phyloP scores from a whole-genome alignment of 2,329 filamentous ascomycete species.

The Chaetomiaceae sp. region DNA sequence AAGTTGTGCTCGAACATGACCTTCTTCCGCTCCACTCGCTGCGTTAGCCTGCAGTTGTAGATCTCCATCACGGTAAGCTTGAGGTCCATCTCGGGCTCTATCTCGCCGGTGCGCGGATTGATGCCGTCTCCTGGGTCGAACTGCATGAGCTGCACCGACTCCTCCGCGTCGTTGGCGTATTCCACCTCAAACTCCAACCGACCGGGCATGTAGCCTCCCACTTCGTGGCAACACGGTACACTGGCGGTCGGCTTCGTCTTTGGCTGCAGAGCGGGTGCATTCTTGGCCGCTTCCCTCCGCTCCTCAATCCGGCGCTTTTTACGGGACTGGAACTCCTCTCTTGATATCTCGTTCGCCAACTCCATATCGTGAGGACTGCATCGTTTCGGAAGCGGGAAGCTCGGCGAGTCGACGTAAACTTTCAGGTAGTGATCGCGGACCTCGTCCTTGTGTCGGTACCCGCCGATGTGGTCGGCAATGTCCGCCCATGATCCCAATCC shows the following conservation, averaged over 20 bases:
- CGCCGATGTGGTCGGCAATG: slow-evolving; percentile 95
- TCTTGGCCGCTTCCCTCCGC: slow-evolving; percentile 79
- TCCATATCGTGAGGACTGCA: slow-evolving; percentile 77
- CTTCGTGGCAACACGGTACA: slow-evolving; percentile 93
- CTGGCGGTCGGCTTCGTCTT: slow-evolving; percentile 95
- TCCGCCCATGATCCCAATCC: slow-evolving; percentile 96
- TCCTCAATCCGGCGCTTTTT: slow-evolving; percentile 95
- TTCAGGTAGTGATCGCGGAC: slow-evolving; percentile 89
- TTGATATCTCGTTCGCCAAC: slow-evolving; percentile 71
- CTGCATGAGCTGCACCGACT: slow-evolving; percentile 96
- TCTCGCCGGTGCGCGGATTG: slow-evolving; percentile 73
- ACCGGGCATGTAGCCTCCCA: slow-evolving; percentile 97
- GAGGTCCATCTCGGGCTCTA: slow-evolving; percentile 93
- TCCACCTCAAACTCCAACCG: slow-evolving; percentile 96
- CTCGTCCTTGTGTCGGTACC: slow-evolving; percentile 89
- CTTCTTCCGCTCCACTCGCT: slow-evolving; percentile 89
- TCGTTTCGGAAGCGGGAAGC: slow-evolving; percentile 80
- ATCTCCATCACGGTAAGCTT: slow-evolving; percentile 99
- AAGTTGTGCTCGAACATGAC: slow-evolving; percentile 94
- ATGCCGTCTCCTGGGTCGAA: slow-evolving; percentile 94
- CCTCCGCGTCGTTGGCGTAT: slow-evolving; percentile 95
- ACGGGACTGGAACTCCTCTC: slow-evolving; percentile 85
- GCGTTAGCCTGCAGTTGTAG: slow-evolving; percentile 87
- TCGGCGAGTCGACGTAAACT: slow-evolving; percentile 75
- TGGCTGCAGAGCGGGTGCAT: slow-evolving; percentile 72